Conservation (phyloP, 371 early-diverging fungal genomes). For the Lichtheimia corymbifera region DNA sequence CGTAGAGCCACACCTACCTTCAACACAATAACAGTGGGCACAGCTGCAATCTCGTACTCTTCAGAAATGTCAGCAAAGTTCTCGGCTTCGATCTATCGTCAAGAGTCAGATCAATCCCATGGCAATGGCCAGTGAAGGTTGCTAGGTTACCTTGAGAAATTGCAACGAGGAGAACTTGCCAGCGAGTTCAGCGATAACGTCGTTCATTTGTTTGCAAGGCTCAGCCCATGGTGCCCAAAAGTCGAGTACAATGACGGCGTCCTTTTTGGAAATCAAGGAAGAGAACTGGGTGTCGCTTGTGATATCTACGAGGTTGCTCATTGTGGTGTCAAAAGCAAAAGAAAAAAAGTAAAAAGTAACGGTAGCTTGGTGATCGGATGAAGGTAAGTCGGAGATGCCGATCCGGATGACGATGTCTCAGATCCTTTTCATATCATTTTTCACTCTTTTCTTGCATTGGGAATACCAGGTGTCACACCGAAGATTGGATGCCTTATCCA, state of each 20-base stretch:
- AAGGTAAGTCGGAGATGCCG: too few species aligned
- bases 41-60: constrained; percentile 84
- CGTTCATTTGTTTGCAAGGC: constrained; percentile 90
- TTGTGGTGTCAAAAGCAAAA: neutral
- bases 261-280: constrained; percentile 27
- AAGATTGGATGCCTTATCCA: too few species aligned
- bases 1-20: constrained; percentile 65
- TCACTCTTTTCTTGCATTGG: too few species aligned
- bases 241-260: constrained; percentile 62
- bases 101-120: neutral
- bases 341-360: too few species aligned
- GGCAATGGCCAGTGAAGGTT: neutral
- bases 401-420: too few species aligned
- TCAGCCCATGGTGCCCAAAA: constrained; percentile 94
- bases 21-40: constrained; percentile 87
- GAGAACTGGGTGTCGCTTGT: constrained; percentile 42
- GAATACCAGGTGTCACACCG: too few species aligned
- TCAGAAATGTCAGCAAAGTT: constrained; percentile 87
- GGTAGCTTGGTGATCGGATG: too few species aligned
- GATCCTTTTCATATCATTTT: too few species aligned
- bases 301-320: constrained; percentile 44
- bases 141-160: constrained; percentile 71
- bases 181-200: constrained; percentile 84
- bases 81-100: constrained; percentile 85
- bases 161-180: constrained; percentile 71